Evolutionary conservation across 257 asterid genomes (phyloP).

Genomic region (Solanum peruvianum): DNA sequence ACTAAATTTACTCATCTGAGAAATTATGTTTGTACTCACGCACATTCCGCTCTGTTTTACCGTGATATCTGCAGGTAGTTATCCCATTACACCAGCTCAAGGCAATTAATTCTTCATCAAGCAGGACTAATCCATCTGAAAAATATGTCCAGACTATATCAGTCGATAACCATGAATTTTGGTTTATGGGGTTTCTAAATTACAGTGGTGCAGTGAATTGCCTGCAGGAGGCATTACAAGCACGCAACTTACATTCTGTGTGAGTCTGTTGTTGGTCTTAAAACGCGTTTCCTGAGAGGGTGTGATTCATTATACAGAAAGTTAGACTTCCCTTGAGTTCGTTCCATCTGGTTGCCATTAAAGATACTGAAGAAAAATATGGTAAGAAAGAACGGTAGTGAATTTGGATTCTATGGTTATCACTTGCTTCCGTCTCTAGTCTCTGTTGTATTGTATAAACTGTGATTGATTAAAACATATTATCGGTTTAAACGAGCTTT

Average conservation of each 20-base stretch:
- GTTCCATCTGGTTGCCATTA: not conserved
- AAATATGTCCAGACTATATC: slow-evolving; percentile 46
- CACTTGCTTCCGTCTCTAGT: not conserved
- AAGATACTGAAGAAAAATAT: not conserved
- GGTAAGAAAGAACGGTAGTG: not conserved
- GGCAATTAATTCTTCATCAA: slow-evolving; percentile 71
- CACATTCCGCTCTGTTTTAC: not conserved
- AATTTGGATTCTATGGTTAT: not conserved
- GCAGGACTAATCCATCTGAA: slow-evolving; percentile 69
- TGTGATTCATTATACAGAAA: not conserved
- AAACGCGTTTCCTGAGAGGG: not conserved
- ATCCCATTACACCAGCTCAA: slow-evolving; percentile 85
- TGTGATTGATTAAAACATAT: not conserved
- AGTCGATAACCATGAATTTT: slow-evolving; percentile 73
- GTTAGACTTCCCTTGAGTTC: not conserved
- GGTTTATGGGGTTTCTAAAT: slow-evolving; percentile 89
- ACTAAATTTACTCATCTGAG: not conserved
- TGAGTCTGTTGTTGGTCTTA: slow-evolving; percentile 8
- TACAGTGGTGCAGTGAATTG: slow-evolving; percentile 64
- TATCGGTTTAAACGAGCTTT: not conserved
- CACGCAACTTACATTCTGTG: slow-evolving; percentile 25
- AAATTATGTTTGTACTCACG: not conserved
- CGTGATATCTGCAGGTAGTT: slow-evolving; percentile 46
- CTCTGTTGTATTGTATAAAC: not conserved
- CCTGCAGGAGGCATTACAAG: slow-evolving; percentile 43